Conservation (phyloP, 805 yeast species). For the Suhomyces emberorum region DNA sequence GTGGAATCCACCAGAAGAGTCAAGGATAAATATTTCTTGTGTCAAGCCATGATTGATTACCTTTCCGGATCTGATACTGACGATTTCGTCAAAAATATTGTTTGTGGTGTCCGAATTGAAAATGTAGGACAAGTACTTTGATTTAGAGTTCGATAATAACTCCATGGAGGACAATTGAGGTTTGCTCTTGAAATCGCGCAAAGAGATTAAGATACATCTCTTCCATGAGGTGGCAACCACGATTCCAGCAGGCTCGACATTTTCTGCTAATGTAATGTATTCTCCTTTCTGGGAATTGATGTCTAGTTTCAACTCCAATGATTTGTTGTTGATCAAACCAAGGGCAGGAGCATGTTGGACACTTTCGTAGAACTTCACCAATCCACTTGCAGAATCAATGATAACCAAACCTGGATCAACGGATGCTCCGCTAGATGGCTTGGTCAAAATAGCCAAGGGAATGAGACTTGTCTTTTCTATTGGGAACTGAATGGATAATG, state of each 20-base stretch:
- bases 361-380: slow-evolving; percentile 67
- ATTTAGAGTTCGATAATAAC: slow-evolving; percentile 16
- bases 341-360: slow-evolving; percentile 67
- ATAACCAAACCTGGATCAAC: slow-evolving; percentile 69
- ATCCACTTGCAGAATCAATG: slow-evolving; percentile 57
- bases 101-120: slow-evolving; percentile 11
- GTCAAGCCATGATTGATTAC: slow-evolving; percentile 47
- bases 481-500: slow-evolving; percentile 55
- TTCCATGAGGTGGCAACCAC: slow-evolving; percentile 68
- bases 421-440: slow-evolving; percentile 50
- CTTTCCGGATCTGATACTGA: slow-evolving; percentile 55
- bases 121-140: slow-evolving; percentile 3
- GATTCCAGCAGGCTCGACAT: slow-evolving; percentile 73
- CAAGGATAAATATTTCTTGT: slow-evolving; percentile 41
- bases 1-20: slow-evolving; percentile 43
- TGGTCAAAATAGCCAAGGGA: slow-evolving; percentile 57
- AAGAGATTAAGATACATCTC: slow-evolving; percentile 55
- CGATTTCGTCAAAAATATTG: slow-evolving; percentile 46
- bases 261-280: slow-evolving; percentile 50
- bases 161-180: slow-evolving; percentile 41
- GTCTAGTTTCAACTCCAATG: slow-evolving; percentile 41
- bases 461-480: slow-evolving; percentile 25
- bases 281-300: slow-evolving; percentile 45
- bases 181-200: slow-evolving; percentile 69
- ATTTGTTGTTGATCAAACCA: slow-evolving; percentile 48